phyloP scores from a whole-genome alignment of 768 basidiomycete species.

The Lanmaoa pseudosensibilis region DNA sequence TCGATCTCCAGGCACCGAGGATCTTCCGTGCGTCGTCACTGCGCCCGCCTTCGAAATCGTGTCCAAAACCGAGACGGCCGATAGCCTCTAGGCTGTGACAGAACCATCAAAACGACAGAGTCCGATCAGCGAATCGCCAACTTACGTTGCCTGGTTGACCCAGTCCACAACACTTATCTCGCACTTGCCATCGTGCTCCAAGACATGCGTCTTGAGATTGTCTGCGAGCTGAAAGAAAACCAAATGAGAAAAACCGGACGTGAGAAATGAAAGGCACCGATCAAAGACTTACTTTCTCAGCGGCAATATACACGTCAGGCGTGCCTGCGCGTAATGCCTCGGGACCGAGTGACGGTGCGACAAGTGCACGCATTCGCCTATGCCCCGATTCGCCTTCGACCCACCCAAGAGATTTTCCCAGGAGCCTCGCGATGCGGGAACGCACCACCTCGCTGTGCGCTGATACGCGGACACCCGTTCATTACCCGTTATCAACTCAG shows the following conservation, averaged over 20 bases:
- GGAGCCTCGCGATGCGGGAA: slow-evolving; percentile 3
- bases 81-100: slow-evolving; percentile 1
- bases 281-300: neutral
- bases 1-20: slow-evolving; percentile 1
- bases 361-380: slow-evolving; percentile 9
- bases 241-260: neutral
- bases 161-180: slow-evolving; percentile 8
- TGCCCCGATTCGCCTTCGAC: slow-evolving; percentile 10
- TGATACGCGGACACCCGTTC: neutral
- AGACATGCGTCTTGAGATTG: neutral
- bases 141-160: slow-evolving; percentile 7
- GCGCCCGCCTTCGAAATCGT: slow-evolving; percentile 5
- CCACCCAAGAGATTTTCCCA: slow-evolving; percentile 8
- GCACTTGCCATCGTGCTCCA: neutral
- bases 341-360: slow-evolving; percentile 1
- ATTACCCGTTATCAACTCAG: neutral
- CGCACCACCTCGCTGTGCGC: slow-evolving; percentile 3
- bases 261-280: neutral
- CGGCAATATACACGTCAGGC: slow-evolving; percentile 3
- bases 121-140: neutral
- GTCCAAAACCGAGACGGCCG: slow-evolving; percentile 8
- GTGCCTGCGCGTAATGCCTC: slow-evolving; percentile 4
- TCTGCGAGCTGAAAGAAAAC: slow-evolving; percentile 1
- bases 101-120: neutral
- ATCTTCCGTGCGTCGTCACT: slow-evolving; percentile 5